Percentiles rank a stretch among this genome's conserved stretches.
Evolutionary conservation across 768 basidiomycete species (phyloP).

Genomic region (Symmetrospora coprosmae): DNA sequence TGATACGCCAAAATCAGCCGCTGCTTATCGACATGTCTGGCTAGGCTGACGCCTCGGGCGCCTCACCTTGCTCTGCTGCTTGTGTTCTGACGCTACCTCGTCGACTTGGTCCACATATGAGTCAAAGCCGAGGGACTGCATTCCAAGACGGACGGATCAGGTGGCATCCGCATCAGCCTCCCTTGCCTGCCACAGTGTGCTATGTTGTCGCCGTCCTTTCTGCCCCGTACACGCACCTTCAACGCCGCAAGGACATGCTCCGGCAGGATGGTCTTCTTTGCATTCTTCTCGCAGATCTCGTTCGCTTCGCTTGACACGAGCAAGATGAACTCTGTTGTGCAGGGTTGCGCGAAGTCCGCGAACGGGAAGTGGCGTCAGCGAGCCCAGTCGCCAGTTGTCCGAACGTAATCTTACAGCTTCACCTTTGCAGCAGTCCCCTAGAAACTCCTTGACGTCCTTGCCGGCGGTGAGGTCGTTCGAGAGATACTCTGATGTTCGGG

Average conservation of each 20-base stretch:
- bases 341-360: neutral
- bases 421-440: conserved; percentile 99
- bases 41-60: neutral
- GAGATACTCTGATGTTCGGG: conserved; percentile 67
- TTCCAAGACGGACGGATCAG: too few relatives aligned
- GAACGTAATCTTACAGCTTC: too few relatives aligned
- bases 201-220: too few relatives aligned
- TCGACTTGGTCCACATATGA: conserved; percentile 77
- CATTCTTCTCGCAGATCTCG: conserved; percentile 92
- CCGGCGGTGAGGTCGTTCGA: conserved; percentile 75
- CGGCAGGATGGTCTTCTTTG: conserved; percentile 96
- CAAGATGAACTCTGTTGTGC: conserved; percentile 92
- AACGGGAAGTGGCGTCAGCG: too few relatives aligned
- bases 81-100: conserved; percentile 87
- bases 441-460: conserved; percentile 90
- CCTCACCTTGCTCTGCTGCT: conserved; percentile 79
- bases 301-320: conserved; percentile 94
- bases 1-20: neutral
- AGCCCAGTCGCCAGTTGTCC: too few relatives aligned
- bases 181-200: too few relatives aligned
- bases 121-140: conserved; percentile 79
- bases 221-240: conserved; percentile 51
- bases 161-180: too few relatives aligned
- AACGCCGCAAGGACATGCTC: conserved; percentile 89
- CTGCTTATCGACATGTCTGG: neutral